phyloP scores from a whole-genome alignment of 257 asterid genomes.

The Salvia splendens region DNA sequence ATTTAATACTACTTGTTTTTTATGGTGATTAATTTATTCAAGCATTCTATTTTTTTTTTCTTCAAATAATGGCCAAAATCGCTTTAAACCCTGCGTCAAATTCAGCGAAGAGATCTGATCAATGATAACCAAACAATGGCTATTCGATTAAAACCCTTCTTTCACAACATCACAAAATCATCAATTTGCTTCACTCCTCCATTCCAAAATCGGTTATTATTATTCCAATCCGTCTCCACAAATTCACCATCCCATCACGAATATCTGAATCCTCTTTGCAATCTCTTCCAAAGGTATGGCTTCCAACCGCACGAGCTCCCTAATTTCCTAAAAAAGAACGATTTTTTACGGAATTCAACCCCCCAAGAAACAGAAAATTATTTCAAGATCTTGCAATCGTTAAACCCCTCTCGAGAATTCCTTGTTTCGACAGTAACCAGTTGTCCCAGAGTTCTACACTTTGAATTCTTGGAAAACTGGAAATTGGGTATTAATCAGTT shows the following conservation, averaged over 20 bases:
- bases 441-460: constrained; percentile 60
- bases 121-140: constrained; percentile 25
- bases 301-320: constrained; percentile 49
- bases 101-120: neutral
- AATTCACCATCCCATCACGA: constrained; percentile 21
- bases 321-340: constrained; percentile 50
- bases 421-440: constrained; percentile 52
- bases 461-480: constrained; percentile 63
- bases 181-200: constrained; percentile 27
- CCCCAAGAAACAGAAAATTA: constrained; percentile 53
- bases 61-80: too few relatives aligned
- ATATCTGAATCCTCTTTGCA: constrained; percentile 43
- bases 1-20: too few relatives aligned
- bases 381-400: constrained; percentile 46
- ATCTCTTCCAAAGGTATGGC: constrained; percentile 64
- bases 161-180: constrained; percentile 19
- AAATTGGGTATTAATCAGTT: constrained; percentile 36
- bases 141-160: constrained; percentile 16
- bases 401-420: constrained; percentile 56
- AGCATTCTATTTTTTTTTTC: too few relatives aligned
- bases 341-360: constrained; percentile 44
- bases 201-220: neutral
- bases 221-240: constrained; percentile 27
- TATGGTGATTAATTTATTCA: too few relatives aligned
- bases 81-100: too few relatives aligned